phyloP scores from a whole-genome alignment of 495 filamentous ascomycete species.

The Penicillium canescens region DNA sequence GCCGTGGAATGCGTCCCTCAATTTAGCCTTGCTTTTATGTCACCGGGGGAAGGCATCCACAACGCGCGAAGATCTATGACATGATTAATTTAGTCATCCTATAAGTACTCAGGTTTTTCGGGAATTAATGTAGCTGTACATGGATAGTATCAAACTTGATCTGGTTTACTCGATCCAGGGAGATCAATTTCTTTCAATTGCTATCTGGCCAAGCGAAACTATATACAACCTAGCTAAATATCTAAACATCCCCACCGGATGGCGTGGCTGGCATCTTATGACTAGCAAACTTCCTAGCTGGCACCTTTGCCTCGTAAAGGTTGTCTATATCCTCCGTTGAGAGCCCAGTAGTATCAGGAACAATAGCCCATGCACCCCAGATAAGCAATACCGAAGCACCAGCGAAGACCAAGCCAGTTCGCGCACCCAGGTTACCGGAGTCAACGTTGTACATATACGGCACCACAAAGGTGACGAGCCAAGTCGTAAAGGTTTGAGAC shows the following conservation, averaged over 20 bases:
- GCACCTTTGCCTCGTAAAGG: conserved; percentile 17
- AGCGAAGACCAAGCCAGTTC: conserved; percentile 16
- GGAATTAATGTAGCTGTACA: no score
- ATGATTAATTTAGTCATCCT: no score
- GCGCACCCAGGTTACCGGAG: conserved; percentile 16
- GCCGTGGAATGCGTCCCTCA: conserved; percentile 11
- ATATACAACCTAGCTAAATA: no score
- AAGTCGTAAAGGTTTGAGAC: conserved; percentile 11
- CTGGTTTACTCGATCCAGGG: no score
- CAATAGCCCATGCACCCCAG: conserved; percentile 7
- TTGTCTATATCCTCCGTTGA: conserved; percentile 18
- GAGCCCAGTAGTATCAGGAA: conserved; percentile 16
- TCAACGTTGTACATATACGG: conserved; percentile 22
- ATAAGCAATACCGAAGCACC: conserved; percentile 13
- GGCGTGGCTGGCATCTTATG: neutral
- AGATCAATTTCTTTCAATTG: no score
- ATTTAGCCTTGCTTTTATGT: conserved; percentile 8
- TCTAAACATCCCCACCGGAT: no score
- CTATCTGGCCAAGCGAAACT: no score
- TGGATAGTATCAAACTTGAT: no score
- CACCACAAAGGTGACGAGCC: conserved; percentile 15
- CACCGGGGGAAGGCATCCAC: conserved; percentile 4
- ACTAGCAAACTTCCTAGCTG: conserved; percentile 6
- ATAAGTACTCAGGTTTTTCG: no score
- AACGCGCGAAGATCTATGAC: neutral